Evolutionary conservation across 2,329 filamentous ascomycete species (phyloP).

Genomic region (Epichloe coenophiala): DNA sequence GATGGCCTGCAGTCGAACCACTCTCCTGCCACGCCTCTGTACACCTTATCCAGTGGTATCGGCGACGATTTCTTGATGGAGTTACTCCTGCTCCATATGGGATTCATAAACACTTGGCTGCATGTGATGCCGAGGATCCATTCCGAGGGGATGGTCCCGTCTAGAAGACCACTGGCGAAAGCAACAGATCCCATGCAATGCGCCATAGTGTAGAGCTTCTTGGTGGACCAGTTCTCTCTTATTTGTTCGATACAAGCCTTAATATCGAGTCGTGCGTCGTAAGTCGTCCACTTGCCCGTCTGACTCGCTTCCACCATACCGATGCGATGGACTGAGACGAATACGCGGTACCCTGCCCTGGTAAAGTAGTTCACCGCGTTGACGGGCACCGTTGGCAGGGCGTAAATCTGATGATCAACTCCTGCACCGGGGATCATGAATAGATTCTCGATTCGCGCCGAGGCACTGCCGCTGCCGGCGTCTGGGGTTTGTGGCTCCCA

Average conservation of each 20-base stretch:
- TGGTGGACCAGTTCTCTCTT: conserved; percentile 22
- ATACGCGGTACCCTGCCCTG: conserved; percentile 45
- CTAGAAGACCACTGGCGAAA: conserved; percentile 42
- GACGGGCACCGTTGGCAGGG: conserved; percentile 47
- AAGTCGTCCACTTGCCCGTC: conserved; percentile 42
- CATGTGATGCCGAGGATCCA: conserved; percentile 48
- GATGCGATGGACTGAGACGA: conserved; percentile 44
- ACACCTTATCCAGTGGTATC: conserved; percentile 35
- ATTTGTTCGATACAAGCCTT: conserved; percentile 41
- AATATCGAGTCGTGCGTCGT: conserved; percentile 46
- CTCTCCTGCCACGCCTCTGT: conserved; percentile 31
- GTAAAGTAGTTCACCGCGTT: conserved; percentile 52
- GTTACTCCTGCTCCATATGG: conserved; percentile 42
- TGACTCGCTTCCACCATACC: conserved; percentile 33
- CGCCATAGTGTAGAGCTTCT: conserved; percentile 40
- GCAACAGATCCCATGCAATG: conserved; percentile 54
- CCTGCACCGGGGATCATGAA: conserved; percentile 50
- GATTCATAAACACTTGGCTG: conserved; percentile 52
- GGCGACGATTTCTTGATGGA: conserved; percentile 40
- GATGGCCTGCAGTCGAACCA: conserved; percentile 43
- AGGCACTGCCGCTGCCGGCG: conserved; percentile 14
- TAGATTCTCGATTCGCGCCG: conserved; percentile 27
- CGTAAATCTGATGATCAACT: conserved; percentile 50
- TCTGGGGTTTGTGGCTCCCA: conserved; percentile 36
- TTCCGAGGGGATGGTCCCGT: conserved; percentile 41